Base-by-base conservation (phyloP, 352 stramenopile species). In the Pythium rishiriense region DNA sequence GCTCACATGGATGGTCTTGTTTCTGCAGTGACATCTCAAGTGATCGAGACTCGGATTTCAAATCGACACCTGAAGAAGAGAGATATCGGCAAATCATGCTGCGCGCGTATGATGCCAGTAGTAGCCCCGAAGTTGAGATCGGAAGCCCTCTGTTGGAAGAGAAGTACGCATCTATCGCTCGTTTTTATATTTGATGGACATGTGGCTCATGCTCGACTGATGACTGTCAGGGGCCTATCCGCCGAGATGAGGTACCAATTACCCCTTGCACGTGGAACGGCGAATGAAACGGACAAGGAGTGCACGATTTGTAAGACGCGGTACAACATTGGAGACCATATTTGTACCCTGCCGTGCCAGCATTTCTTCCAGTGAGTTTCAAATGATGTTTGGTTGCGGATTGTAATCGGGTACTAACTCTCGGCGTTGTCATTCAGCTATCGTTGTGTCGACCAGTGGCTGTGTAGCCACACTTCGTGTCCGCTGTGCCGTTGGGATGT, bases 391-490 rank as follows among this genome's bases (percentile, higher is more conserved):
- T 22, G 10, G 19, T 28, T 52, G 8, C 11, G 10, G 4, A 19
- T n/a, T 52, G 12, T 37, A 37, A 37, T 37, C 48, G 22, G 28
- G 12, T 42, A 52, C 54, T 62, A 28, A 62, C 54, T 11, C 12
- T 43, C 19, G 2, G 31, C 11, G 3, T 45, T 41, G 31, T 35
- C 22, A 4, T 52, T 4, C 53, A 94, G 86, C 66, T 84, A 84
- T 11, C 86, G 81, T 42, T 95, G 86, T 68, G 83, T 89, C 21
- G 86, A 95, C 64, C 89, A 91, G 56, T 95, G 86, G 86, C 50
- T 95, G 19, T 93, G 81, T 75, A 91, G 90, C 59, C 86, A 95
- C 69, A 90, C 80, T 7, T 93, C 86, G n/a, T 95, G 86, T 26
- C 86, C 86, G 17, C 61, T 95, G 4, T 95, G 86, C 62, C 83